Conservation (phyloP, 2,329 filamentous ascomycete species). For the Epicoccum sorghinum region DNA sequence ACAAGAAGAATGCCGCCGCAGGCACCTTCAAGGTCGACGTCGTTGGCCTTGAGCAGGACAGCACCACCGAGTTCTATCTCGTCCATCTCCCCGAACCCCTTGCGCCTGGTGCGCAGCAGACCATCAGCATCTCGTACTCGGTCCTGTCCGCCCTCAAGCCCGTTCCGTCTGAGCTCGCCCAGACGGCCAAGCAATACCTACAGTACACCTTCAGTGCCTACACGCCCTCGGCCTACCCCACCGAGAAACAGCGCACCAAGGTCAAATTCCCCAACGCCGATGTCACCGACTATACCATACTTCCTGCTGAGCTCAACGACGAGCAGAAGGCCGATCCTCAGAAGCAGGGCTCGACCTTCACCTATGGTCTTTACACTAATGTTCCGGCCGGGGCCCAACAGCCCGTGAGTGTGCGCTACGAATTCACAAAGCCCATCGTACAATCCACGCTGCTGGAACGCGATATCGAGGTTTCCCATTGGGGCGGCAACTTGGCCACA, state of each 20-base stretch:
- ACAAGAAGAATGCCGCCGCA: conserved; percentile 79
- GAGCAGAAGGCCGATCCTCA: conserved; percentile 71
- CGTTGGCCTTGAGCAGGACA: conserved; percentile 62
- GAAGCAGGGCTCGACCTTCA: conserved; percentile 84
- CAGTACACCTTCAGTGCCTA: conserved; percentile 86
- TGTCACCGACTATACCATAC: conserved; percentile 83
- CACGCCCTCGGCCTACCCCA: conserved; percentile 80
- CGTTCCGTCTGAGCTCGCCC: conserved; percentile 80
- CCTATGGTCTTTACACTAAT: conserved; percentile 87
- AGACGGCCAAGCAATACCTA: conserved; percentile 86
- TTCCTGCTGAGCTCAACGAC: conserved; percentile 63
- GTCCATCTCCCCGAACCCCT: conserved; percentile 80
- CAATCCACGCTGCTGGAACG: conserved; percentile 82
- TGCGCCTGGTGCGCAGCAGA: conserved; percentile 77
- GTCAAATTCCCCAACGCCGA: conserved; percentile 81
- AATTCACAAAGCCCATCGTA: conserved; percentile 90
- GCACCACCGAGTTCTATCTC: conserved; percentile 73
- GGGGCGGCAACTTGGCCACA: conserved; percentile 94
- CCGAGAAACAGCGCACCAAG: conserved; percentile 95
- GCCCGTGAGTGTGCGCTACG: conserved; percentile 82
- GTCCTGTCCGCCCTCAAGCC: conserved; percentile 79
- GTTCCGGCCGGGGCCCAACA: conserved; percentile 77
- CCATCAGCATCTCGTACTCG: conserved; percentile 85
- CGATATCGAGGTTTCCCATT: conserved; percentile 94
- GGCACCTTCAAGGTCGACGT: conserved; percentile 72